Conservation (phyloP, 352 stramenopile genomes). For the Aphanomyces stellatus region DNA sequence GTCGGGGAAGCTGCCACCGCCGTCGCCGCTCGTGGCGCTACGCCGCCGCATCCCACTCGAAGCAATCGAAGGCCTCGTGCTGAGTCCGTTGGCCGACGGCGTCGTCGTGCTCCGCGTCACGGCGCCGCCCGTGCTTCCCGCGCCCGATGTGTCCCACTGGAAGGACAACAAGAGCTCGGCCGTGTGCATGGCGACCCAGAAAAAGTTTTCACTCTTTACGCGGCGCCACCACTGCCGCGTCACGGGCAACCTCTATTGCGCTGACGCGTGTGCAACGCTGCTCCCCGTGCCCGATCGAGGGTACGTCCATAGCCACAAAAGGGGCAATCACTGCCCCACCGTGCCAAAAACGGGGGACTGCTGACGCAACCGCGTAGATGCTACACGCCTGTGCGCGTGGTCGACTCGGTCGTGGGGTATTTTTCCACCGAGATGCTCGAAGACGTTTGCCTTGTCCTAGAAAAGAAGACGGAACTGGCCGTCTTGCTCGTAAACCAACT, state of each 20-base stretch:
- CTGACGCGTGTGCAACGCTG: constrained; percentile 69
- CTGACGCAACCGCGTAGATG: not conserved
- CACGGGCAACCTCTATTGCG: constrained; percentile 80
- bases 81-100: constrained; percentile 74
- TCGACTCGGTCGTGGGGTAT: constrained; percentile 62
- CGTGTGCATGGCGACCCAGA: constrained; percentile 76
- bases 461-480: constrained; percentile 84
- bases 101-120: constrained; percentile 67
- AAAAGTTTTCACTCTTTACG: constrained; percentile 84
- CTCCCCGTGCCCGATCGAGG: constrained; percentile 71
- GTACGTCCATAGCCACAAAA: constrained; percentile 22
- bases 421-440: constrained; percentile 80
- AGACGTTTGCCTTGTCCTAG: constrained; percentile 64
- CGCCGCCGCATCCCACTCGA: constrained; percentile 51
- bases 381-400: constrained; percentile 70
- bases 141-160: constrained; percentile 78
- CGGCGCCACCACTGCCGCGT: constrained; percentile 82
- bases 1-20: not conserved
- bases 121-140: constrained; percentile 32
- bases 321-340: too few species aligned
- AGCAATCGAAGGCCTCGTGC: constrained; percentile 61
- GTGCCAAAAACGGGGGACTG: too few species aligned
- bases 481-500: constrained; percentile 79
- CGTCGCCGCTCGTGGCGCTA: constrained; percentile 68
- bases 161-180: constrained; percentile 75